A percentile compares a stretch with the other conserved stretches of the same genome.
Conservation (phyloP, 2,329 filamentous ascomycete genomes). For the Didymella sp. region DNA sequence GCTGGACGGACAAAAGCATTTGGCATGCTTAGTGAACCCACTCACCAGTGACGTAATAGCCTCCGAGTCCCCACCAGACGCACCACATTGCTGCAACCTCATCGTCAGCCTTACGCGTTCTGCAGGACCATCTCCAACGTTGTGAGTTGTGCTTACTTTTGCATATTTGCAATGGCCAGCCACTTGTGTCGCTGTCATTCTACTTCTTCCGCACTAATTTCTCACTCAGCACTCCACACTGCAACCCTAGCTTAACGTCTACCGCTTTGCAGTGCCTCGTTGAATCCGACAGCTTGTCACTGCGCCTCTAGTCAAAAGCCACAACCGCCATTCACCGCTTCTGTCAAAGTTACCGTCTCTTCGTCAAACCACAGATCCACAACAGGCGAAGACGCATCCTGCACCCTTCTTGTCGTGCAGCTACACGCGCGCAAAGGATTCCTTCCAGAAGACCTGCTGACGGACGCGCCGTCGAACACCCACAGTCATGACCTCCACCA, state of each 20-base stretch:
- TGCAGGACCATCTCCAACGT: neutral
- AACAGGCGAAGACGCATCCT: conserved; percentile 4
- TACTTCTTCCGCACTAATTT: conserved; percentile 8
- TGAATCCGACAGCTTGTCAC: conserved; percentile 16
- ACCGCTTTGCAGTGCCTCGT: neutral
- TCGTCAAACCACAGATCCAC: neutral
- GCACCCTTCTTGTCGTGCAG: neutral
- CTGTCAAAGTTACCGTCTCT: conserved; percentile 1
- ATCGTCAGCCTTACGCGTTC: conserved; percentile 13
- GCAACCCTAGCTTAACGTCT: conserved; percentile 7
- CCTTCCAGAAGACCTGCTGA: neutral
- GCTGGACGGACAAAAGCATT: neutral
- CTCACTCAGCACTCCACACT: conserved; percentile 16
- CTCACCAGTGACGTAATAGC: conserved; percentile 7
- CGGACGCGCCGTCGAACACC: conserved; percentile 1
- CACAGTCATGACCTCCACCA: conserved; percentile 22
- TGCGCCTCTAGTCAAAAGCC: conserved; percentile 4
- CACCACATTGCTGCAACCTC: conserved; percentile 1
- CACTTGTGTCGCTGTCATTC: conserved; percentile 3
- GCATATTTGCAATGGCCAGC: conserved; percentile 1
- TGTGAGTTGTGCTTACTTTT: conserved; percentile 3
- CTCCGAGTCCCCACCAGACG: neutral
- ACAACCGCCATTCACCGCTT: conserved; percentile 14
- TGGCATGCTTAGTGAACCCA: conserved; percentile 8
- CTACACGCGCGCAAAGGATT: neutral